Percentiles rank a stretch among this genome's conserved stretches.
Conservation (phyloP, 768 basidiomycete genomes). For the Trichaptum fuscoviolaceum region DNA sequence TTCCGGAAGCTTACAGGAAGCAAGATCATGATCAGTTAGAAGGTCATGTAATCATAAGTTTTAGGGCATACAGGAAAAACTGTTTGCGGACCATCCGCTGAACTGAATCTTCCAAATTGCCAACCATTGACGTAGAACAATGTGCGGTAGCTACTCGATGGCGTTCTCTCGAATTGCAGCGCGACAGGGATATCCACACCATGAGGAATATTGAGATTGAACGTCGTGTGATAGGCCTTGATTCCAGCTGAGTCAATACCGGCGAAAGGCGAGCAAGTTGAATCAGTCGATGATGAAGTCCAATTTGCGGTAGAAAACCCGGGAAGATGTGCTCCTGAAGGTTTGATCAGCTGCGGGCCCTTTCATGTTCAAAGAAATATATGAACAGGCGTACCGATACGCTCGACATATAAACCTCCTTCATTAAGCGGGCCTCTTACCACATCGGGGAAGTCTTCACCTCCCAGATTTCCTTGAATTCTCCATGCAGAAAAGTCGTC, state of each 20-base stretch:
- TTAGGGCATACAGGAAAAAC: slow-evolving; percentile 13
- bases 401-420: slow-evolving; percentile 25
- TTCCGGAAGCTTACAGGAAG: slow-evolving; percentile 18
- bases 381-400: slow-evolving; percentile 13
- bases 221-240: slow-evolving; percentile 23
- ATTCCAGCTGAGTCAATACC: slow-evolving; percentile 19
- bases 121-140: slow-evolving; percentile 27
- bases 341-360: background rate
- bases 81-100: slow-evolving; percentile 17
- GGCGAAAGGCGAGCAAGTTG: slow-evolving; percentile 14
- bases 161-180: slow-evolving; percentile 18
- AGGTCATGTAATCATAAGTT: background rate
- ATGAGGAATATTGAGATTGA: slow-evolving; percentile 21
- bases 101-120: slow-evolving; percentile 24
- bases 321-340: slow-evolving; percentile 22
- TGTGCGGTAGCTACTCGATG: slow-evolving; percentile 18
- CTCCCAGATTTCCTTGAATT: slow-evolving; percentile 22
- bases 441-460: slow-evolving; percentile 25
- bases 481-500: slow-evolving; percentile 22
- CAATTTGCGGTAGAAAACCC: slow-evolving; percentile 17
- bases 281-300: slow-evolving; percentile 6
- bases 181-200: slow-evolving; percentile 21
- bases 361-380: background rate
- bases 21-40: slow-evolving; percentile 13
- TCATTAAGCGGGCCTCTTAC: slow-evolving; percentile 26